Evolutionary conservation across 331 rosid species (phyloP), one percentile per base, ranked within the genome.

Genomic region (Malus hybrid): DNA sequence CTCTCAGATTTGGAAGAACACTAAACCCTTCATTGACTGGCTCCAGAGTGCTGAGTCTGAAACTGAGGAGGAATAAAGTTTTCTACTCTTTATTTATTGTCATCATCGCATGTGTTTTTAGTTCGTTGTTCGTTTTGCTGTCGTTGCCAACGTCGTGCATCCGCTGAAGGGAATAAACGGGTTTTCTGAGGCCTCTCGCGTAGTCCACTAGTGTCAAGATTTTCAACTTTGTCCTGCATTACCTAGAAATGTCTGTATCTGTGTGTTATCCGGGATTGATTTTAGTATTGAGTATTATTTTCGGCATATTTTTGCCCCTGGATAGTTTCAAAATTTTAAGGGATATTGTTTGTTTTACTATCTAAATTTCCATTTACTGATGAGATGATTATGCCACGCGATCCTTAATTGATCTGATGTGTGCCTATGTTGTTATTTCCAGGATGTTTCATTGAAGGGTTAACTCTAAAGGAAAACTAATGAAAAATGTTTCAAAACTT

Each of bases 1-100:
- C 76, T 81, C 88, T 1, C 76, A 69, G 83, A 73, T 89, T 32
- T 87, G 93, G 93, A 87, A 89, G 84, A 89, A 85, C 64, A 81
- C 77, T 18, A 39, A 78, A 62, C 93, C 91, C 19, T 85, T 89
- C 81, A 75, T 89, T 19, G 84, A 79, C 0, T 89, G 93, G 93
- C 91, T 89, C 52, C 91, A 87, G 83, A 89, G 32, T 83, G 93
- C 93, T 1, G 93, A 89, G 75, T 89, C 93, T n/a, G 93, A 89
- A 75, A 50, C 91, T 0, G 93, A 87, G 70, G 85, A 81, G 74
- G 93, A 89, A 26, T 88, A 61, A 71, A 10, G 22, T 46, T 75
- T 71, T 22, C n/a, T 3, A 5, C 2, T 1, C 18, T 63, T n/a
- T 36, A 29, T 75, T 63, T 71, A 46, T 76, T 22, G 22, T 26